These are phyloP conservation scores for Penicillium manginii DNA, from an alignment of 495 filamentous ascomycete species.

Conservation along the genomic window DNA sequence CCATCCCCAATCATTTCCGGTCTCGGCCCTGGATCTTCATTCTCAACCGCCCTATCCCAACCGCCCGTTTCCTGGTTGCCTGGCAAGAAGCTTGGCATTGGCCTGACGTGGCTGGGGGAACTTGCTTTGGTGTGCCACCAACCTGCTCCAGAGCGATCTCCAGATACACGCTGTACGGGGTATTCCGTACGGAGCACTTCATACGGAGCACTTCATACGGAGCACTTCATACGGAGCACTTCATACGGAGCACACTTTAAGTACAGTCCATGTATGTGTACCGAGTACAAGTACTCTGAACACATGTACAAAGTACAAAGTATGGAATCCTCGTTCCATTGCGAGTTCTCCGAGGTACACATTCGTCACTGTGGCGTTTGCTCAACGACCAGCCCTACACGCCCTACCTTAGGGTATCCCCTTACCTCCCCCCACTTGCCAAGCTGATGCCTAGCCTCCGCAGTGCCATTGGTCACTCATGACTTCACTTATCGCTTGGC, in stretches of 20 bases:
- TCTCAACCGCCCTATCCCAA: conserved; percentile 25
- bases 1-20: conserved; percentile 4
- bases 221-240: too few species aligned
- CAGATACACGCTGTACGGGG: not conserved
- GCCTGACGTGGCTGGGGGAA: not conserved
- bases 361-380: conserved; percentile 14
- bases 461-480: conserved; percentile 20
- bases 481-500: conserved; percentile 21
- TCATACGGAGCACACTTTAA: too few species aligned
- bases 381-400: conserved; percentile 14
- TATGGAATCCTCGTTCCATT: not conserved
- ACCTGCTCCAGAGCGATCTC: not conserved
- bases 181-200: not conserved
- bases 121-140: conserved; percentile 1
- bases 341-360: not conserved
- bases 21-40: conserved; percentile 7
- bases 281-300: not conserved
- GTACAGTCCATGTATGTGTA: too few species aligned
- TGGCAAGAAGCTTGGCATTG: conserved; percentile 25
- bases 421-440: conserved; percentile 24
- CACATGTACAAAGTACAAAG: too few species aligned
- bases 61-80: conserved; percentile 31
- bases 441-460: conserved; percentile 15
- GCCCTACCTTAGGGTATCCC: conserved; percentile 31
- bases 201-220: too few species aligned